These are phyloP conservation scores for Daedaleopsis nitida DNA, from an alignment of 768 basidiomycete genomes.

Conservation along the genomic window DNA sequence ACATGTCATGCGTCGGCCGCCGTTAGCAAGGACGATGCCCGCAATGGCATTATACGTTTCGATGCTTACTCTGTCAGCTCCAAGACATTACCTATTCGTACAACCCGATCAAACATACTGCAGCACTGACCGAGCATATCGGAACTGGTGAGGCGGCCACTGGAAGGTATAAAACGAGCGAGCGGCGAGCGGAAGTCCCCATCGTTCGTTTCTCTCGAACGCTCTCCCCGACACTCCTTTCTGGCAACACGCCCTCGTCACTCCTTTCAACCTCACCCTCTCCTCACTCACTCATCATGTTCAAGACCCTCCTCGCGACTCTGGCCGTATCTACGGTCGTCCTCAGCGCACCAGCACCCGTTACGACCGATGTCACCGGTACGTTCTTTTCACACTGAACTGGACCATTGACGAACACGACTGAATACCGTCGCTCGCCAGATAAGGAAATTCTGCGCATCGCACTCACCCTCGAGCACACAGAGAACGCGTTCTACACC, in stretches of 20 bases:
- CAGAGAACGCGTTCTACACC: conserved; percentile 48
- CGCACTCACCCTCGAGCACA: conserved; percentile 49
- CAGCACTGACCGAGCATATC: no score
- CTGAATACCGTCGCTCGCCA: neutral
- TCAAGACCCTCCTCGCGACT: conserved; percentile 5
- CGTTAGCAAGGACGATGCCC: no score
- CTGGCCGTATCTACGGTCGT: conserved; percentile 14
- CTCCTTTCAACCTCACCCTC: neutral
- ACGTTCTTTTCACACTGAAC: neutral
- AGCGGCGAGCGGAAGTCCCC: neutral
- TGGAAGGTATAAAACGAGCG: neutral
- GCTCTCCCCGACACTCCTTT: neutral
- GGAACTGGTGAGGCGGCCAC: no score
- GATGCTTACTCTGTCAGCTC: no score
- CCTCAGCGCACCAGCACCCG: conserved; percentile 22
- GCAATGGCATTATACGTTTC: no score
- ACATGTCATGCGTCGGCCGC: no score
- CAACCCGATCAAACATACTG: no score
- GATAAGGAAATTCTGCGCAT: conserved; percentile 42
- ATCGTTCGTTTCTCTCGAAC: neutral
- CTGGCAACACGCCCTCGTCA: neutral
- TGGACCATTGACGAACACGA: neutral
- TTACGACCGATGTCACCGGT: conserved; percentile 14
- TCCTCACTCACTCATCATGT: no score
- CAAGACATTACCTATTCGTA: no score